These are phyloP conservation scores for Penicillium expansum DNA, from an alignment of 2,329 filamentous ascomycete genomes.

Conservation along the genomic window DNA sequence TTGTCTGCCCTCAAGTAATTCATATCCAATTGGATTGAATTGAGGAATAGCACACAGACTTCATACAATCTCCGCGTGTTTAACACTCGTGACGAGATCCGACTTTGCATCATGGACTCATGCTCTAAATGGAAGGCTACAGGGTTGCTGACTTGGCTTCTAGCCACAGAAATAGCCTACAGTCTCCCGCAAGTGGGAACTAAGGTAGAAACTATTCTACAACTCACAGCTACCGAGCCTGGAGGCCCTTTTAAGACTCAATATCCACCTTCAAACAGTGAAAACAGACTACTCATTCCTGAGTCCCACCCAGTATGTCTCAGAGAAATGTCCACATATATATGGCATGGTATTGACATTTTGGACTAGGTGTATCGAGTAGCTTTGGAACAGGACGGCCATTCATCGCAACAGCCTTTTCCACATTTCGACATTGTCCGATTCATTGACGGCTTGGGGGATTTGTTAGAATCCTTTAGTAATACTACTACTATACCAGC, in stretches of 20 bases:
- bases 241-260: conserved; percentile 31
- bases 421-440: conserved; percentile 20
- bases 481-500: neutral
- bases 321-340: neutral
- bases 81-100: neutral
- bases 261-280: conserved; percentile 33
- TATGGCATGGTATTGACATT: conserved; percentile 10
- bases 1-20: conserved; percentile 3
- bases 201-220: conserved; percentile 10
- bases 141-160: conserved; percentile 37
- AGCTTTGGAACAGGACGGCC: conserved; percentile 32
- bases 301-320: conserved; percentile 34
- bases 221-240: conserved; percentile 13
- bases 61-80: neutral
- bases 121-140: conserved; percentile 24
- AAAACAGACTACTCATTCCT: conserved; percentile 27
- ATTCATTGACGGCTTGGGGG: conserved; percentile 18
- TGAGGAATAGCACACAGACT: conserved; percentile 2
- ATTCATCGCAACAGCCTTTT: conserved; percentile 29
- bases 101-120: conserved; percentile 19
- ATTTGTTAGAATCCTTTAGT: conserved; percentile 7
- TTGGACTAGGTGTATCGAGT: conserved; percentile 31
- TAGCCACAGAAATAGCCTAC: conserved; percentile 29
- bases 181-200: conserved; percentile 24
- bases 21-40: conserved; percentile 10